Base-by-base conservation (phyloP, 78 protist species). In the Creolimax fragrantissima region DNA sequence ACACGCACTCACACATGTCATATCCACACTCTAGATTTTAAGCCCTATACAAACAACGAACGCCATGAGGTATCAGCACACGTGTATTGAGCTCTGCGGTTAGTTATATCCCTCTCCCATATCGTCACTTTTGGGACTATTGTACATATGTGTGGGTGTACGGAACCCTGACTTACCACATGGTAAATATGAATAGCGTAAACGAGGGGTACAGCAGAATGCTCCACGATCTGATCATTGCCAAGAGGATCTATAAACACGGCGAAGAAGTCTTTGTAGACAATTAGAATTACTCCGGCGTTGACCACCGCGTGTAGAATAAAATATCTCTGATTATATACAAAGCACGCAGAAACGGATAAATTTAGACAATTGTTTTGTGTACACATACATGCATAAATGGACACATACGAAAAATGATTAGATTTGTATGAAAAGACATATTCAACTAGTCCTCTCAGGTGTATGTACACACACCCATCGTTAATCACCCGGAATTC, bases 141-240 rank as follows among this genome's bases (percentile, higher is more conserved):
- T n/a, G n/a, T n/a, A n/a, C n/a, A n/a, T n/a, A n/a, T n/a, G n/a
- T n/a, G n/a, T n/a, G n/a, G n/a, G n/a, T n/a, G n/a, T n/a, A n/a
- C n/a, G n/a, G n/a, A n/a, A n/a, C n/a, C n/a, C 86, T 35, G 6
- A 83, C 86, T 83, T 24, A 83, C 86, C 86, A 83, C 86, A 24
- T 83, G 86, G 86, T 83, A 83, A 36, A 83, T 36, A 41, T 83
- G 86, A 5, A 83, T 83, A 41, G 86, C 86, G 7, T 11, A 83
- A 24, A 83, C 86, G 44, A 83, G 42, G 7, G 86, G 86, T 41
- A 83, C 44, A 24, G 41, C 6, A 24, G 7, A 6, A 11, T 24
- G 42, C 42, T 6, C 7, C 7, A 83, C 86, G 7, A 24, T 5
- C 5, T 6, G 42, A 11, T 83, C 86, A 0, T 41, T 41, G 7